phyloP scores from a whole-genome alignment of 2,329 filamentous ascomycete genomes.

The Colletotrichum navitas region DNA sequence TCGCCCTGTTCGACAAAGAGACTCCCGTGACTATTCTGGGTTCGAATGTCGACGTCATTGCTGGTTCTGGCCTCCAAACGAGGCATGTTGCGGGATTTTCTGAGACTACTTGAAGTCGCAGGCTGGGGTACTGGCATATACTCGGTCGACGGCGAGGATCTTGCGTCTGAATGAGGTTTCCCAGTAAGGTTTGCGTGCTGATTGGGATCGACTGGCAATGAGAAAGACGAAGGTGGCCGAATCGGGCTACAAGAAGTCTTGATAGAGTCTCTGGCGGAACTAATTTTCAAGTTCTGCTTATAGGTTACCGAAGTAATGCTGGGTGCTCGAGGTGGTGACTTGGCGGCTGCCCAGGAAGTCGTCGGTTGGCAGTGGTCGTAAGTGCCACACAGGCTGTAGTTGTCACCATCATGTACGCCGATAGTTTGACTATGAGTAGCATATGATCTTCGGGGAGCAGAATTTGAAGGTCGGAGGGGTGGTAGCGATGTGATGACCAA shows the following conservation, averaged over 20 bases:
- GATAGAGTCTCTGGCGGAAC: not conserved
- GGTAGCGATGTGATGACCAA: slow-evolving; percentile 5
- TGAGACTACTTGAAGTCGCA: not conserved
- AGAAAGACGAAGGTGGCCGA: not conserved
- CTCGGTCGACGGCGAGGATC: not conserved
- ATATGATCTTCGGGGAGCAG: not conserved
- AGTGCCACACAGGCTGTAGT: not conserved
- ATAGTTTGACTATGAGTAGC: not conserved
- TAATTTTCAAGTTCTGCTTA: not conserved
- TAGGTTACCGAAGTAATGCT: not conserved
- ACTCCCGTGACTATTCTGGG: not conserved
- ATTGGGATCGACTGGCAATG: not conserved
- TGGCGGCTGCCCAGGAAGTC: not conserved
- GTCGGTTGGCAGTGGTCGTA: not conserved
- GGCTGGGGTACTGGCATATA: not conserved
- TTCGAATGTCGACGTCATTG: not conserved
- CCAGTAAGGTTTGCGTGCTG: not conserved
- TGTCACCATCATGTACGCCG: not conserved
- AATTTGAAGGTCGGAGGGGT: slow-evolving; percentile 4
- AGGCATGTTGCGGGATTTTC: not conserved
- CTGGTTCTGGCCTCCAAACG: not conserved
- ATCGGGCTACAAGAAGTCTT: not conserved
- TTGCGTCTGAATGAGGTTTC: not conserved
- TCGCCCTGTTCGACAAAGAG: slow-evolving; percentile 7
- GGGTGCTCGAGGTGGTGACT: not conserved